Conservation (phyloP, 2,329 filamentous ascomycete species). For the Penicillium expansum region DNA sequence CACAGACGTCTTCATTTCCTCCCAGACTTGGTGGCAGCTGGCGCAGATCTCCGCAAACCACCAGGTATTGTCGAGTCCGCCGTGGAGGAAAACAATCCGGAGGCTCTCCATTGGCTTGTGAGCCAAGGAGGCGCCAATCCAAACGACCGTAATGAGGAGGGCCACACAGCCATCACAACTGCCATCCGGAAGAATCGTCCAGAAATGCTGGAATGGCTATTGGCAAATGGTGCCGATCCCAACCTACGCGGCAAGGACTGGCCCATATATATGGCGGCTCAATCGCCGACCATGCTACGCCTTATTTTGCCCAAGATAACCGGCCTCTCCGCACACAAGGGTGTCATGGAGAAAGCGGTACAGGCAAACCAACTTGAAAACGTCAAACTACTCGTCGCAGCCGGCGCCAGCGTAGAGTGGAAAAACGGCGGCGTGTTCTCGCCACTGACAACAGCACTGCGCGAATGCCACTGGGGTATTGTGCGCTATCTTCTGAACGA, state of each 20-base stretch:
- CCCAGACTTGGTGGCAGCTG: conserved; percentile 58
- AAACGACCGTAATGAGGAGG: conserved; percentile 58
- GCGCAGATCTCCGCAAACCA: conserved; percentile 57
- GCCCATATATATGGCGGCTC: conserved; percentile 68
- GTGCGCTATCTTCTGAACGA: conserved; percentile 61
- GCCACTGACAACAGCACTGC: conserved; percentile 64
- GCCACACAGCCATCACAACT: conserved; percentile 62
- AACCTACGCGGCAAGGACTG: conserved; percentile 65
- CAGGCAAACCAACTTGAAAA: conserved; percentile 65
- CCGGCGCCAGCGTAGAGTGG: conserved; percentile 67
- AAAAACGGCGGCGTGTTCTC: conserved; percentile 72
- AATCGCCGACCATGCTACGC: conserved; percentile 58
- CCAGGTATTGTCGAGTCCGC: conserved; percentile 66
- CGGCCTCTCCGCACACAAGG: conserved; percentile 46
- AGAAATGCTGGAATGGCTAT: conserved; percentile 60
- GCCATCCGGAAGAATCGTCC: conserved; percentile 60
- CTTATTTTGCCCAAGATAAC: conserved; percentile 56
- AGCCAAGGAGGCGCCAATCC: conserved; percentile 56
- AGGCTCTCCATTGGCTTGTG: conserved; percentile 60
- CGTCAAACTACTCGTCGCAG: conserved; percentile 62
- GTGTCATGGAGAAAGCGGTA: conserved; percentile 66
- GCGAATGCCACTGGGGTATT: conserved; percentile 61
- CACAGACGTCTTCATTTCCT: conserved; percentile 61
- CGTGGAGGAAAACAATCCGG: conserved; percentile 60
- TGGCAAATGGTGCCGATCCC: conserved; percentile 60